A percentile compares a stretch with the other conserved stretches of the same genome.
phyloP scores from a whole-genome alignment of 352 stramenopile species.

The Pythium aquatile region DNA sequence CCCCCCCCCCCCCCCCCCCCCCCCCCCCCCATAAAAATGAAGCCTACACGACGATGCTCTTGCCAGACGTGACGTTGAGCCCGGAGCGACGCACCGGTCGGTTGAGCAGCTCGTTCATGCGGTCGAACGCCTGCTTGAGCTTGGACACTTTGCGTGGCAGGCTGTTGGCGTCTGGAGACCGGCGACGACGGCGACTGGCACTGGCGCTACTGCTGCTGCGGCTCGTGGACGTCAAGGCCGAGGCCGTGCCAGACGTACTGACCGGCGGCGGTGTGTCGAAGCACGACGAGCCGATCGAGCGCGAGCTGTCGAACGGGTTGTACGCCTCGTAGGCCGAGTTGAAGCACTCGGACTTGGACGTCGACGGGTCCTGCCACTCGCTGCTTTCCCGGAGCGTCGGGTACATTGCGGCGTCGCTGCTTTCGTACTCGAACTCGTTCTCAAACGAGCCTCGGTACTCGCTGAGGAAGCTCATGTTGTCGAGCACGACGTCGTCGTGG shows the following conservation, averaged over 20 bases:
- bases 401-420: constrained; percentile 5
- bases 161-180: constrained; percentile 15
- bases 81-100: constrained; percentile 67
- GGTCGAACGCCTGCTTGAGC: constrained; percentile 59
- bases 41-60: constrained; percentile 69
- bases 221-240: neutral
- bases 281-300: constrained; percentile 8
- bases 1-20: no score
- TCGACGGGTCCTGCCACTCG: constrained; percentile 24
- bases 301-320: constrained; percentile 15
- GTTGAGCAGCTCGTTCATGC: constrained; percentile 74
- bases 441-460: constrained; percentile 36
- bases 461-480: constrained; percentile 43
- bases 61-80: constrained; percentile 53
- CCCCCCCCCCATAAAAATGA: neutral
- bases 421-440: constrained; percentile 35
- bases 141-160: constrained; percentile 71
- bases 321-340: neutral
- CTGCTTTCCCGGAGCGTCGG: constrained; percentile 26
- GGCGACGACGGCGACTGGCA: constrained; percentile 8
- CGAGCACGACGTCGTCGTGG: constrained; percentile 41
- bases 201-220: neutral
- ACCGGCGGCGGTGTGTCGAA: neutral
- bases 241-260: neutral
- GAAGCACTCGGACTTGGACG: neutral